Conservation (phyloP, 2,329 filamentous ascomycete genomes). For the Ophiostoma populinum region DNA sequence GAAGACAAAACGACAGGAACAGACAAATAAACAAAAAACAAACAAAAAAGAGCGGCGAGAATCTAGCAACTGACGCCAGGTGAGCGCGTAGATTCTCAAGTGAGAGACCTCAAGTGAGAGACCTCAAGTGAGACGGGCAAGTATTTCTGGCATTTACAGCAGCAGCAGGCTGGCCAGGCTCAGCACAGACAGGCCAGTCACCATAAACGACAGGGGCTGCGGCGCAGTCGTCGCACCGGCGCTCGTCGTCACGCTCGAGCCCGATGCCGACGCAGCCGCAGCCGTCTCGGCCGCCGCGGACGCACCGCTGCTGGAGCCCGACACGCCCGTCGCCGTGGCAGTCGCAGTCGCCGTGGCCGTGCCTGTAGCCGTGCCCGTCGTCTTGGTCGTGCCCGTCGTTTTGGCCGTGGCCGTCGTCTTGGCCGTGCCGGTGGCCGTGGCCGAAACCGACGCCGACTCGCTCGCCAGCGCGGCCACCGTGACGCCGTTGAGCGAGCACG, state of each 20-base stretch:
- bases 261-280: background rate
- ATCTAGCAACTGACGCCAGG: too few relatives aligned
- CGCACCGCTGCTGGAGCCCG: background rate
- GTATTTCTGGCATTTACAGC: background rate
- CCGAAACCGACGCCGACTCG: background rate
- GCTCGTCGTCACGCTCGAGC: slow-evolving; percentile 1
- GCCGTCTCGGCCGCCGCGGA: background rate
- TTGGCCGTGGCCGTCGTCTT: background rate
- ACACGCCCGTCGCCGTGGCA: background rate
- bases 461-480: slow-evolving; percentile 5
- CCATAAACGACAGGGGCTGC: background rate
- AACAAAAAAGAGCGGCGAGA: too few relatives aligned
- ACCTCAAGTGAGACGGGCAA: too few relatives aligned
- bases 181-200: slow-evolving; percentile 4
- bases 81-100: too few relatives aligned
- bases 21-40: background rate
- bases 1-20: too few relatives aligned
- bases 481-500: slow-evolving; percentile 4
- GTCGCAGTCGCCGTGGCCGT: background rate
- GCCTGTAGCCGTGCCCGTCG: background rate
- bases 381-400: background rate
- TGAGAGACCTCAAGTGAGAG: too few relatives aligned
- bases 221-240: slow-evolving; percentile 1
- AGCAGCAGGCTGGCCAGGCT: slow-evolving; percentile 3
- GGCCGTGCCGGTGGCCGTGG: background rate